These are phyloP conservation scores for Pugionium cornutum DNA, from an alignment of 345 rosid species.

Conservation along the genomic window DNA sequence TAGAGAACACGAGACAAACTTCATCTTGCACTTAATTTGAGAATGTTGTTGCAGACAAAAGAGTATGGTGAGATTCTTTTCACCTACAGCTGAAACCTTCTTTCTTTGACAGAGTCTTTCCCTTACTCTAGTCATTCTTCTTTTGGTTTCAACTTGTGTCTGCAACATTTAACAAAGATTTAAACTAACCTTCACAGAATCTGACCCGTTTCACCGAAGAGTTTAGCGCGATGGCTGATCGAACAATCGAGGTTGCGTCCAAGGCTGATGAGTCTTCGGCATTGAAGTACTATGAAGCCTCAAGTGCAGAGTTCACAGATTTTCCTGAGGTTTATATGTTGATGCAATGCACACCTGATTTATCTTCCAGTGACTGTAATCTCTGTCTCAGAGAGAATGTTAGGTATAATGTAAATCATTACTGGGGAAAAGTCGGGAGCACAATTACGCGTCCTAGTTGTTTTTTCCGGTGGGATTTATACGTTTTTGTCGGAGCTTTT, in stretches of 20 bases:
- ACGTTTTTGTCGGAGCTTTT: constrained; percentile 6
- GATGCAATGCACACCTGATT: constrained; percentile 63
- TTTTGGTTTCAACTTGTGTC: too few relatives aligned
- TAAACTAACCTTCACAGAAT: too few relatives aligned
- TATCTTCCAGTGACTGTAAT: constrained; percentile 44
- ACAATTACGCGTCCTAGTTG: constrained; percentile 48
- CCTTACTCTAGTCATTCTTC: too few relatives aligned
- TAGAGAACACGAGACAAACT: too few relatives aligned
- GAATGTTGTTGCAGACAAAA: too few relatives aligned
- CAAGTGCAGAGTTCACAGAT: constrained; percentile 30
- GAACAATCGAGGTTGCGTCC: constrained; percentile 32
- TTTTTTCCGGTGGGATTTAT: constrained; percentile 41
- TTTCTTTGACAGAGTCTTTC: too few relatives aligned
- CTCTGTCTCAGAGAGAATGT: constrained; percentile 36
- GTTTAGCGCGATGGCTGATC: constrained; percentile 35
- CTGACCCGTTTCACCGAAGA: constrained; percentile 33
- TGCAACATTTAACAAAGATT: too few relatives aligned
- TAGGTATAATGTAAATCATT: constrained; percentile 9
- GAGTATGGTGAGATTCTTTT: too few relatives aligned
- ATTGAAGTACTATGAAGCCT: constrained; percentile 45
- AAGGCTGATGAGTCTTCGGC: constrained; percentile 39
- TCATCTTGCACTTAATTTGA: too few relatives aligned
- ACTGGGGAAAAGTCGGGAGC: constrained; percentile 45
- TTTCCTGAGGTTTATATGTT: constrained; percentile 38
- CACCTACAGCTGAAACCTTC: too few relatives aligned